Conservation (phyloP, 352 stramenopile genomes). For the Pythium rishiriense region DNA sequence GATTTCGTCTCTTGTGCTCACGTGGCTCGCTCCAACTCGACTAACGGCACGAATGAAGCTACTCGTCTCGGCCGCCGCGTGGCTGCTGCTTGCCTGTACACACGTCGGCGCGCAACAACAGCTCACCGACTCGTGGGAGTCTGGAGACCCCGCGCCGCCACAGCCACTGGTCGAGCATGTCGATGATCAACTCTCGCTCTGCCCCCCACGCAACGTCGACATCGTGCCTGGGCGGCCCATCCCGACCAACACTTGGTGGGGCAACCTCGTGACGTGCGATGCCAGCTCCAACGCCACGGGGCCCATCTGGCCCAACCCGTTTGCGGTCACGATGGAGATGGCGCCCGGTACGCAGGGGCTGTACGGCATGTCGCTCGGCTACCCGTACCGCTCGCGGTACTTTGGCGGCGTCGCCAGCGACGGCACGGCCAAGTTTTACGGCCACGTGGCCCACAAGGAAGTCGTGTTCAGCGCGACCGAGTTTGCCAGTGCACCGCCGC, state of each 20-base stretch:
- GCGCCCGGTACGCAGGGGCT: constrained; percentile 24
- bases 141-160: constrained; percentile 35
- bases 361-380: constrained; percentile 58
- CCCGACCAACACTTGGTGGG: constrained; percentile 82
- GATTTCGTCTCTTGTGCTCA: constrained; percentile 1
- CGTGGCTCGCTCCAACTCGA: background rate
- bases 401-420: constrained; percentile 42
- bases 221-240: constrained; percentile 43
- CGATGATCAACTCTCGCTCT: constrained; percentile 41
- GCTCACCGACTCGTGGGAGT: constrained; percentile 46
- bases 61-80: background rate
- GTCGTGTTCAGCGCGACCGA: constrained; percentile 59
- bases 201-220: constrained; percentile 60
- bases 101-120: constrained; percentile 7
- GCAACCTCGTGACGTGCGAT: constrained; percentile 76
- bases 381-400: constrained; percentile 71
- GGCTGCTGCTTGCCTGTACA: background rate
- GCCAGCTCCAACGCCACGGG: constrained; percentile 42
- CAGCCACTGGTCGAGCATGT: constrained; percentile 39
- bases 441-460: constrained; percentile 61
- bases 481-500: constrained; percentile 41
- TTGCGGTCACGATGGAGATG: constrained; percentile 48
- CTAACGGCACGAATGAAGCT: constrained; percentile 13
- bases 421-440: constrained; percentile 56
- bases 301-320: constrained; percentile 74